Conservation (phyloP, 148 eudicot genomes). For the Fagopyrum esculentum region DNA sequence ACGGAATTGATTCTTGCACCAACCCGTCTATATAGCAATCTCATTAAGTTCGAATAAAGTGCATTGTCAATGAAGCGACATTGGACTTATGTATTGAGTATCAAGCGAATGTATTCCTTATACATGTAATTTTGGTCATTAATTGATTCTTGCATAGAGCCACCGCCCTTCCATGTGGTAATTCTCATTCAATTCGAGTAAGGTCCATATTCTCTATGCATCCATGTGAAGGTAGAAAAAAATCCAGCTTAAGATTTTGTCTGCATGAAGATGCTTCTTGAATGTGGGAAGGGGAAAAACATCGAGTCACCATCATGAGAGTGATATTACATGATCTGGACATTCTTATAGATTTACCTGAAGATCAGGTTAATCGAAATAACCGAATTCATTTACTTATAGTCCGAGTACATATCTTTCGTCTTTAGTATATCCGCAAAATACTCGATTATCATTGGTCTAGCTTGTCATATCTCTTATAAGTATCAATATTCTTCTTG, state of each 20-base stretch:
- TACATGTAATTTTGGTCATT: not conserved
- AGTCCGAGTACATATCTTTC: not conserved
- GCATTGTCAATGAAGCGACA: too few relatives aligned
- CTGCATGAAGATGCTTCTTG: conserved; percentile 1
- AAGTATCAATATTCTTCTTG: too few relatives aligned
- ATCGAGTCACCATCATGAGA: not conserved
- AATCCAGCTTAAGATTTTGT: not conserved
- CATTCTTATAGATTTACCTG: not conserved
- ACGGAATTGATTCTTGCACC: too few relatives aligned
- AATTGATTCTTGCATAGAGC: not conserved
- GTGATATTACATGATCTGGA: not conserved
- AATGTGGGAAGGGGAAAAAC: not conserved
- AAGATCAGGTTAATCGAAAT: not conserved
- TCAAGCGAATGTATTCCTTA: too few relatives aligned
- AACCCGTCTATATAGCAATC: too few relatives aligned
- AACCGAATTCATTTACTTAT: not conserved
- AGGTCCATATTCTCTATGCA: not conserved
- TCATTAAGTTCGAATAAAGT: too few relatives aligned
- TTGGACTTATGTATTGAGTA: too few relatives aligned
- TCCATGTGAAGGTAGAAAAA: not conserved
- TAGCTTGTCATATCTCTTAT: not conserved
- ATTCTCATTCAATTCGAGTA: not conserved
- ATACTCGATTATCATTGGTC: not conserved
- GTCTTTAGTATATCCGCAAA: not conserved
- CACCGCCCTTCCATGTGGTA: conserved; percentile 3